phyloP scores from a whole-genome alignment of 2,329 filamentous ascomycete genomes.

The Purpureocillium takamizusanense region DNA sequence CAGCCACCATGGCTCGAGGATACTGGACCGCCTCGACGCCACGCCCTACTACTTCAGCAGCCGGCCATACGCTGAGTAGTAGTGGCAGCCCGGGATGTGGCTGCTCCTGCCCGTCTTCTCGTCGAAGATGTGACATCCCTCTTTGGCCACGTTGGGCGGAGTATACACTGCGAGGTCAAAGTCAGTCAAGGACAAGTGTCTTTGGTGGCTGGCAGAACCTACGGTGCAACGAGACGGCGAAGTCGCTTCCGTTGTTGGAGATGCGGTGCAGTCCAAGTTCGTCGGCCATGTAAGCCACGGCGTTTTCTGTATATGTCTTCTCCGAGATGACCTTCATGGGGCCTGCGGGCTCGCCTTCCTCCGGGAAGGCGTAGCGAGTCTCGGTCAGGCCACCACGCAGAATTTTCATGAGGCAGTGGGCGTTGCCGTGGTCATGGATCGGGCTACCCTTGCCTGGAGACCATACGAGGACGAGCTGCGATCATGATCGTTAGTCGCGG shows the following conservation, averaged over 20 bases:
- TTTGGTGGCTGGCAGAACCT: slow-evolving; percentile 19
- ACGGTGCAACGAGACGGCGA: slow-evolving; percentile 77
- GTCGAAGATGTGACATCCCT: slow-evolving; percentile 77
- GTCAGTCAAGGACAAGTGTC: slow-evolving; percentile 24
- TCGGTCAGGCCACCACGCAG: slow-evolving; percentile 72
- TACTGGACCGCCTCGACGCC: not conserved
- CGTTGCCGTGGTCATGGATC: slow-evolving; percentile 83
- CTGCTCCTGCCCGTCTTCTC: slow-evolving; percentile 64
- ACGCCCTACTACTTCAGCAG: slow-evolving; percentile 29
- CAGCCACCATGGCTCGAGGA: not conserved
- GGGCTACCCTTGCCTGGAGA: slow-evolving; percentile 72
- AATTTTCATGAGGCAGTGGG: slow-evolving; percentile 89
- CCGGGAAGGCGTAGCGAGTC: slow-evolving; percentile 70
- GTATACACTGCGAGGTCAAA: slow-evolving; percentile 54
- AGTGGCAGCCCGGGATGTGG: slow-evolving; percentile 61
- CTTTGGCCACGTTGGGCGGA: slow-evolving; percentile 77
- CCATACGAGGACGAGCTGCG: slow-evolving; percentile 80
- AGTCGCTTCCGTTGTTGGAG: slow-evolving; percentile 63
- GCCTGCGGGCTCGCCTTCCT: slow-evolving; percentile 31
- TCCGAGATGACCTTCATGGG: slow-evolving; percentile 59
- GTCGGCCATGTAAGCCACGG: slow-evolving; percentile 87
- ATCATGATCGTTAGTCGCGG: not conserved
- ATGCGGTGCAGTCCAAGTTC: slow-evolving; percentile 80
- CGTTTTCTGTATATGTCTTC: slow-evolving; percentile 58
- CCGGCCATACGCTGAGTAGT: slow-evolving; percentile 57